Conservation (phyloP, 1,284 basidiomycete genomes). For the Apiotrichum montevideense region DNA sequence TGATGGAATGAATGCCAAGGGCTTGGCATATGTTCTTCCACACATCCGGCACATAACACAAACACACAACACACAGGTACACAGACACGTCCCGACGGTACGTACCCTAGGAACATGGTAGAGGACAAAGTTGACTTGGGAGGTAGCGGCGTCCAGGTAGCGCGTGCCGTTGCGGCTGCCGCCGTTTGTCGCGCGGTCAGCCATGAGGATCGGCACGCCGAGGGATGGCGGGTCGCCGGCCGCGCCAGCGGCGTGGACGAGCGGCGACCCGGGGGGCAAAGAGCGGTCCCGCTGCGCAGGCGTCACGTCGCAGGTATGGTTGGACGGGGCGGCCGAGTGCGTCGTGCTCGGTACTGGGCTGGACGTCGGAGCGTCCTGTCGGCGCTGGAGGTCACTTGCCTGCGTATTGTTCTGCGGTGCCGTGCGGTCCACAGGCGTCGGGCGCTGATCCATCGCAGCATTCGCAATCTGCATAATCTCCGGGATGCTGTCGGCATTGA, state of each 20-base stretch:
- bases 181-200: slow-evolving; percentile 42
- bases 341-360: neutral
- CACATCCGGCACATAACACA: no score
- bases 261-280: slow-evolving; percentile 11
- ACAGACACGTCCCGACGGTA: neutral
- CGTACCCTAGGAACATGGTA: slow-evolving; percentile 55
- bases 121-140: slow-evolving; percentile 67
- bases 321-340: neutral
- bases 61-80: no score
- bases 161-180: slow-evolving; percentile 47
- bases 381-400: neutral
- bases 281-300: slow-evolving; percentile 5
- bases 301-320: neutral
- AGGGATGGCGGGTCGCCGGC: slow-evolving; percentile 76
- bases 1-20: no score
- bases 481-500: slow-evolving; percentile 50
- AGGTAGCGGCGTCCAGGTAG: slow-evolving; percentile 61
- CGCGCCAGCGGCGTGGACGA: slow-evolving; percentile 52
- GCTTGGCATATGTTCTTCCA: no score
- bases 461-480: slow-evolving; percentile 54
- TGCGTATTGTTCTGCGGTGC: neutral
- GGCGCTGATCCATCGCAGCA: slow-evolving; percentile 35
- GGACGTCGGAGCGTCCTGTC: neutral
- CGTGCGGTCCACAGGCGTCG: slow-evolving; percentile 1
- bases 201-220: slow-evolving; percentile 70